Percentiles rank a stretch among this genome's conserved stretches.
Evolutionary conservation across 202 grass and related monocot genomes (phyloP).

Genomic region (Dendrocalamus latiflorus): DNA sequence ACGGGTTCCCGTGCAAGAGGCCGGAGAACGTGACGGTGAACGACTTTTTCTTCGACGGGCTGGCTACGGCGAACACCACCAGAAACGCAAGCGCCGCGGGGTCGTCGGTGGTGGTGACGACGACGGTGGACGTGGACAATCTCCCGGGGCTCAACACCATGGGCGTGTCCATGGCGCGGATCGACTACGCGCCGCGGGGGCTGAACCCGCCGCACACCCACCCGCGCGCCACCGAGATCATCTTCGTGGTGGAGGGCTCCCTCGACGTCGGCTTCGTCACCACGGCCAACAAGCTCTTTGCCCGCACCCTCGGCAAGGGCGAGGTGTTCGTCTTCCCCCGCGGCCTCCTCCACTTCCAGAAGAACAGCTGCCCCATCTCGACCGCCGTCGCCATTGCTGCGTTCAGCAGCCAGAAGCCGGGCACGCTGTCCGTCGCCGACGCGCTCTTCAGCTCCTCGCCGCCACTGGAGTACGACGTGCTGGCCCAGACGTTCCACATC

Average conservation of each 20-base stretch:
- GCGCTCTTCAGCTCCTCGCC: background rate
- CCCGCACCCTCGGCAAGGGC: background rate
- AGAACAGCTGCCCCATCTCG: background rate
- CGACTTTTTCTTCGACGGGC: background rate
- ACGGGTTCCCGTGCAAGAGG: background rate
- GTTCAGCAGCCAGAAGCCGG: background rate
- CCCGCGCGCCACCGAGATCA: too few relatives aligned
- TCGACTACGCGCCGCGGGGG: slow-evolving; percentile 62
- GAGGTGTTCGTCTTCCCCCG: background rate
- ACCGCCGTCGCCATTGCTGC: background rate
- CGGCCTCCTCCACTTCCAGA: background rate
- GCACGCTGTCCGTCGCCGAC: background rate
- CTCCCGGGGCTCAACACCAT: slow-evolving; percentile 65
- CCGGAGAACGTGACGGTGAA: background rate
- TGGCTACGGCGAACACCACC: background rate
- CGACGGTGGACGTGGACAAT: slow-evolving; percentile 30
- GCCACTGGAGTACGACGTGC: background rate
- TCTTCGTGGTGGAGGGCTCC: background rate
- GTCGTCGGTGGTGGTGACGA: background rate
- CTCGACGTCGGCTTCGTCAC: background rate
- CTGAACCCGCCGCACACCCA: slow-evolving; percentile 43
- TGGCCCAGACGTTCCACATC: background rate
- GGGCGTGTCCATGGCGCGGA: slow-evolving; percentile 58
- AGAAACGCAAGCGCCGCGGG: background rate
- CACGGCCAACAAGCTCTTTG: background rate